phyloP scores from a whole-genome alignment of 495 filamentous ascomycete species.

The Hypoxylon fragiforme region DNA sequence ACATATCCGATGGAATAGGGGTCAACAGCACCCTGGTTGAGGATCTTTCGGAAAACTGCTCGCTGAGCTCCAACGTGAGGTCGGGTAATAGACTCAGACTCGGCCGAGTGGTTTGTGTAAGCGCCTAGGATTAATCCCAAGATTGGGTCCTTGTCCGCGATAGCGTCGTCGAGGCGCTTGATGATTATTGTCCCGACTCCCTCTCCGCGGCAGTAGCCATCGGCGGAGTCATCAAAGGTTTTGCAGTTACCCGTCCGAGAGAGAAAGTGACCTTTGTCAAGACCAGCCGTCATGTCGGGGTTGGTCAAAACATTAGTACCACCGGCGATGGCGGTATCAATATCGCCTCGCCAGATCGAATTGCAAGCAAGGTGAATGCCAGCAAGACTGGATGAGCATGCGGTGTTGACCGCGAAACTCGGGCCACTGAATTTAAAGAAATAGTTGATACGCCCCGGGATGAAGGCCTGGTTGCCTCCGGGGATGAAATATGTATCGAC shows the following conservation, averaged over 20 bases:
- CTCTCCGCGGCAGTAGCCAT: slow-evolving; percentile 68
- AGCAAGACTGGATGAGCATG: slow-evolving; percentile 50
- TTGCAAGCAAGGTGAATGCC: slow-evolving; percentile 50
- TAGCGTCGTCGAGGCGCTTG: slow-evolving; percentile 52
- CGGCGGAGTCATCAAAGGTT: slow-evolving; percentile 36
- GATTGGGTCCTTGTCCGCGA: slow-evolving; percentile 48
- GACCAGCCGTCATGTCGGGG: slow-evolving; percentile 70
- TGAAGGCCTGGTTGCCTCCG: slow-evolving; percentile 73
- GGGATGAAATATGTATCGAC: slow-evolving; percentile 83
- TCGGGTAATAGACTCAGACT: slow-evolving; percentile 48
- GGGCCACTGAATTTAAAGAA: slow-evolving; percentile 49
- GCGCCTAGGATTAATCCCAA: slow-evolving; percentile 55
- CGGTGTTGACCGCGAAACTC: slow-evolving; percentile 47
- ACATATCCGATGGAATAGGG: slow-evolving; percentile 44
- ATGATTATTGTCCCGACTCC: slow-evolving; percentile 52
- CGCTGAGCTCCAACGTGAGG: slow-evolving; percentile 51
- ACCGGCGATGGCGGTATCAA: slow-evolving; percentile 63
- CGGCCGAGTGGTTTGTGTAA: slow-evolving; percentile 52
- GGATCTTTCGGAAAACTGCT: slow-evolving; percentile 43
- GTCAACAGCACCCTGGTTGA: slow-evolving; percentile 43
- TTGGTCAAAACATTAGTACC: slow-evolving; percentile 68
- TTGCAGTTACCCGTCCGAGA: slow-evolving; percentile 36
- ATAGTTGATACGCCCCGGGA: slow-evolving; percentile 41
- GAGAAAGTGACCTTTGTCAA: slow-evolving; percentile 44
- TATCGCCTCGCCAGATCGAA: slow-evolving; percentile 68